Evolutionary conservation across 805 yeast genomes (phyloP), one percentile per base, ranked within the genome.

Genomic region (Lipomyces lipofer): DNA sequence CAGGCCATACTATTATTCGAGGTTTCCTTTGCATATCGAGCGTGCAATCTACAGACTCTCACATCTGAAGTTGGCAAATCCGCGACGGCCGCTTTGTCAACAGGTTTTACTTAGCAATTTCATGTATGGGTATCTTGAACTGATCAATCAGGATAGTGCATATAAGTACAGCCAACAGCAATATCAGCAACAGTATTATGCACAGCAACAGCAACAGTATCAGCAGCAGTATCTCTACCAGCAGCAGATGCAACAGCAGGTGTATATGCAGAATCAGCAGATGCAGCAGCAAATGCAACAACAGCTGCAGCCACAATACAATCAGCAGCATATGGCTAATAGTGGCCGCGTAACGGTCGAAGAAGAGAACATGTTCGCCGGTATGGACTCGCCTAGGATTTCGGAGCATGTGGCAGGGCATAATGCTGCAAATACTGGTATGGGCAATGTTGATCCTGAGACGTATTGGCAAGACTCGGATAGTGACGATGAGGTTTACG

Each of bases 91-190:
- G 27, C 73, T 94, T 58, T 78, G 90, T 35, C 97, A 94, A 69
- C 99, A 94, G 69, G 99, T 94, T 1, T 70, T 94, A 47, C 73
- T 94, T 60, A 88, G 97, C 55, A 94, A 94, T 69, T 94, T 94
- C 79, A 94, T 94, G 99, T 94, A 94, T 68, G 92, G 97, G 0
- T 94, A 94, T 71, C 78, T 94, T 75, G 92, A 94, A 67, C 75
- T 94, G 70, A 96, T 94, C 52, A 95, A 92, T 69, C 97, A 92
- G 68, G 91, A 57, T 22, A 42, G 51, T 29, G 13, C 33, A 12
- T 49, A 49, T 15, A 28, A 25, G 24, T 38, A 56, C 12, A 40
- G 43, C 44, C 58, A 48, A 30, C 56, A 56, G 49, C 55, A 48
- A 33, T 54, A 47, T 38, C 48, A 39, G 22, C 46, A 46, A 2